phyloP scores from a whole-genome alignment of 768 basidiomycete species.

The Tylopilus felleus region DNA sequence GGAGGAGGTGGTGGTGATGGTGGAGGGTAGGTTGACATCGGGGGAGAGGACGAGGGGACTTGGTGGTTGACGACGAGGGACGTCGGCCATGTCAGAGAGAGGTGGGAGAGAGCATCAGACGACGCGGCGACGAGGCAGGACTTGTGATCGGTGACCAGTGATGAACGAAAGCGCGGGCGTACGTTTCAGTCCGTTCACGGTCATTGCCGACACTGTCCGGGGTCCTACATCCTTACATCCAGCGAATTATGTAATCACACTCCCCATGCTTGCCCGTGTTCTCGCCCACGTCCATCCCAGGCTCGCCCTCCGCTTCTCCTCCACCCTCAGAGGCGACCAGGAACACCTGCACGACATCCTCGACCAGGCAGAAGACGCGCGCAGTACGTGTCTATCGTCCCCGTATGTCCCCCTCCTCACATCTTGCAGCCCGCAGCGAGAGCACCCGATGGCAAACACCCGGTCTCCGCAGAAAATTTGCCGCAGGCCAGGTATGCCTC shows the following conservation, averaged over 20 bases:
- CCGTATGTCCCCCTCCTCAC: neutral
- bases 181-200: slow-evolving; percentile 10
- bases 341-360: slow-evolving; percentile 24
- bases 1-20: slow-evolving; percentile 9
- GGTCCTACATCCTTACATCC: slow-evolving; percentile 3
- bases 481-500: slow-evolving; percentile 19
- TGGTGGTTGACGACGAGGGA: slow-evolving; percentile 53
- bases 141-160: neutral
- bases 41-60: slow-evolving; percentile 78
- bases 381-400: slow-evolving; percentile 3
- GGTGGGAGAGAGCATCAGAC: slow-evolving; percentile 18
- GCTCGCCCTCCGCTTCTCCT: slow-evolving; percentile 12
- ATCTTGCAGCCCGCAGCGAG: slow-evolving; percentile 5
- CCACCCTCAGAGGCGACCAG: slow-evolving; percentile 25
- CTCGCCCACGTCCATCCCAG: neutral
- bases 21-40: slow-evolving; percentile 37
- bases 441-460: slow-evolving; percentile 19
- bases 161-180: too few species aligned
- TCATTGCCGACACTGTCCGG: slow-evolving; percentile 17
- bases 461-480: slow-evolving; percentile 28
- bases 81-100: slow-evolving; percentile 29
- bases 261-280: slow-evolving; percentile 15
- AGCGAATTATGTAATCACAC: slow-evolving; percentile 12
- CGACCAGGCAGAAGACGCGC: slow-evolving; percentile 21
- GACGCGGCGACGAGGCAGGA: slow-evolving; percentile 3